Conservation (phyloP, 148 eudicot species). For the Linanthus parryae region DNA sequence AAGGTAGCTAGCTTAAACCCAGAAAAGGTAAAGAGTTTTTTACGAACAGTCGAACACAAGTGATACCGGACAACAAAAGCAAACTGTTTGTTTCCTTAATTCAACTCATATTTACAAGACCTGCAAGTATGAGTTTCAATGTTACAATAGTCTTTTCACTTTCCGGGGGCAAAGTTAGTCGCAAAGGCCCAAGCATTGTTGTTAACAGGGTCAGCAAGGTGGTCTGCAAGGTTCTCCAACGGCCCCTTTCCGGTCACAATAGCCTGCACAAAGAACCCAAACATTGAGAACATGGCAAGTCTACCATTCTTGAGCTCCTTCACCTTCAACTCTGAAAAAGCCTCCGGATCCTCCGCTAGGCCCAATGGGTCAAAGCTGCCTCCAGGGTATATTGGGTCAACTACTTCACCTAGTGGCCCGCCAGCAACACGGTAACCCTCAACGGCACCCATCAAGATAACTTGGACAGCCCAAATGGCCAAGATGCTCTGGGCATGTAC, state of each 20-base stretch:
- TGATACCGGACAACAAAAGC: too few relatives aligned
- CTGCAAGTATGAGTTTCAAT: too few relatives aligned
- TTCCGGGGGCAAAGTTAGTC: slow-evolving; percentile 2
- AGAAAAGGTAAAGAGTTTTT: too few relatives aligned
- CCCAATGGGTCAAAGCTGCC: slow-evolving; percentile 12
- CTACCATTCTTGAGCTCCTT: slow-evolving; percentile 9
- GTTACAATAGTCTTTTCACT: too few relatives aligned
- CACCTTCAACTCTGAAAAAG: not conserved
- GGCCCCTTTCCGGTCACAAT: slow-evolving; percentile 1
- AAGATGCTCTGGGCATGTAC: not conserved
- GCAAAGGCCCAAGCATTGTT: slow-evolving; percentile 3
- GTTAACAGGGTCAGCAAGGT: slow-evolving; percentile 4
- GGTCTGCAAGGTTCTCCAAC: not conserved
- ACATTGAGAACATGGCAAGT: slow-evolving; percentile 12
- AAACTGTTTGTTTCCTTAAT: too few relatives aligned
- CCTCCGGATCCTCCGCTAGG: not conserved
- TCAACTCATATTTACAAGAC: too few relatives aligned
- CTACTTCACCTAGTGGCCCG: not conserved
- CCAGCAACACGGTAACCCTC: slow-evolving; percentile 8
- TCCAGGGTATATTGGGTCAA: slow-evolving; percentile 9
- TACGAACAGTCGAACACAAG: too few relatives aligned
- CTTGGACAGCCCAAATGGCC: slow-evolving; percentile 2
- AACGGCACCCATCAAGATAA: slow-evolving; percentile 6
- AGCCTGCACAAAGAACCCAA: slow-evolving; percentile 13
- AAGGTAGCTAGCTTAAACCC: too few relatives aligned